Percentiles rank a stretch among this genome's conserved stretches.
These are phyloP conservation scores for Penicillium paradoxum DNA, from an alignment of 495 filamentous ascomycete genomes.

Conservation along the genomic window DNA sequence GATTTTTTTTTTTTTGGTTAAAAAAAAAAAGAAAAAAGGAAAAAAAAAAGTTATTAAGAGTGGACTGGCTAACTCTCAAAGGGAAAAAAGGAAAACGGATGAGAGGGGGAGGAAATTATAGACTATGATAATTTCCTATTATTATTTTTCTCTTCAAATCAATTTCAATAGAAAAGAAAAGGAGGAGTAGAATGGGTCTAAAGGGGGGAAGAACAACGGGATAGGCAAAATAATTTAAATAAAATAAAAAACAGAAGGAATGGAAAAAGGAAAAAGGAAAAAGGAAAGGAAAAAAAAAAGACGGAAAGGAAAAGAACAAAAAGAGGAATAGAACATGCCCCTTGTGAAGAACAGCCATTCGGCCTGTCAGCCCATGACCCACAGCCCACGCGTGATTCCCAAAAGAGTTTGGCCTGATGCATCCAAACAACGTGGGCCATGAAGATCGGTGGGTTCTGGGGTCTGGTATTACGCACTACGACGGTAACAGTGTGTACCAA, in stretches of 20 bases:
- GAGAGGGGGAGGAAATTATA: conserved; percentile 15
- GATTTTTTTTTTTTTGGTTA: neutral
- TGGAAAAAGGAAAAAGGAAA: neutral
- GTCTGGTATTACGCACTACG: neutral
- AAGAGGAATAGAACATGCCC: conserved; percentile 8
- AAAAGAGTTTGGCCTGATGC: conserved; percentile 42
- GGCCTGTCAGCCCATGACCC: conserved; percentile 41
- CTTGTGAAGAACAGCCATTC: conserved; percentile 32
- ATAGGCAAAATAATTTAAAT: conserved; percentile 6
- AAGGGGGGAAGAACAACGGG: conserved; percentile 5
- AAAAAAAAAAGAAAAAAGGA: no score
- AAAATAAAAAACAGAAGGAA: conserved; percentile 8
- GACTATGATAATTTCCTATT: conserved; percentile 6
- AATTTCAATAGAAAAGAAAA: conserved; percentile 12
- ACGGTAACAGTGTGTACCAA: neutral
- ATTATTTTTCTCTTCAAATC: neutral
- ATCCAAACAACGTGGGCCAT: conserved; percentile 44
- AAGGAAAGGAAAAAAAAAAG: conserved; percentile 4
- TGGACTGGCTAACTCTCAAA: conserved; percentile 8
- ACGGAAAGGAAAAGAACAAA: conserved; percentile 8
- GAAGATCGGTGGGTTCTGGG: conserved; percentile 24
- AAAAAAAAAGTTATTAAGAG: conserved; percentile 10
- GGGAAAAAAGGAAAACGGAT: conserved; percentile 14
- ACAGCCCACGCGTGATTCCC: conserved; percentile 38
- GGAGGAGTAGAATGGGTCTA: conserved; percentile 5